Conservation (phyloP, 495 filamentous ascomycete species). For the Xylaria telfairii region DNA sequence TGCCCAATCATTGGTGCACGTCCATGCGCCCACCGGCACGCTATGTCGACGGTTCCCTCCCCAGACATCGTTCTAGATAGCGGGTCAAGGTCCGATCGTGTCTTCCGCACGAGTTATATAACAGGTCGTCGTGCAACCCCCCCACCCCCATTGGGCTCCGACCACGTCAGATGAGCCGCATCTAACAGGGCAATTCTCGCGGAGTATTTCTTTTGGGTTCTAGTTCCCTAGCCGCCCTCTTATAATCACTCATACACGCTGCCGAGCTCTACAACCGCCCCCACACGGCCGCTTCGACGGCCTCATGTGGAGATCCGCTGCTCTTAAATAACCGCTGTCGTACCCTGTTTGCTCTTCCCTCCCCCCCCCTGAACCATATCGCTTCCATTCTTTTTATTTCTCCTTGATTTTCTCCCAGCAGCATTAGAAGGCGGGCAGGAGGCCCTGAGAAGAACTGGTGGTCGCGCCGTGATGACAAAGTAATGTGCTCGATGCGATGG, state of each 20-base stretch:
- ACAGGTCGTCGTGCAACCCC: slow-evolving; percentile 12
- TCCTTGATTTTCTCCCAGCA: background rate
- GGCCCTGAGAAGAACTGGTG: background rate
- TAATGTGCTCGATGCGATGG: slow-evolving; percentile 11
- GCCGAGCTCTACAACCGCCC: slow-evolving; percentile 10
- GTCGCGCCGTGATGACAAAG: slow-evolving; percentile 1
- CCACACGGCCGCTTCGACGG: slow-evolving; percentile 30
- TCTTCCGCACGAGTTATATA: background rate
- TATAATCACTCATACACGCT: slow-evolving; percentile 13
- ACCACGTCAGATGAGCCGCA: slow-evolving; percentile 42
- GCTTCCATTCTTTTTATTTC: background rate
- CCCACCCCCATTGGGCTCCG: slow-evolving; percentile 36
- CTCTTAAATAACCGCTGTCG: slow-evolving; percentile 16
- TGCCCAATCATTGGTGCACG: slow-evolving; percentile 22
- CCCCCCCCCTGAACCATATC: background rate
- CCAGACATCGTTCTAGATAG: background rate
- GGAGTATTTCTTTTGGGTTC: slow-evolving; percentile 17
- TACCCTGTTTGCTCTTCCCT: background rate
- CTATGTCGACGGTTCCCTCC: background rate
- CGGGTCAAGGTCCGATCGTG: slow-evolving; percentile 10
- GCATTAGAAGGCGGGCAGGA: background rate
- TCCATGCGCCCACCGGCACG: slow-evolving; percentile 9
- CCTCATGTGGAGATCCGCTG: slow-evolving; percentile 27
- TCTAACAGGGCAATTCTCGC: background rate
- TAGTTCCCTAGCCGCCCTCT: slow-evolving; percentile 17